Evolutionary conservation across 352 stramenopile species (phyloP).

Genomic region (Thalassiosira exigua): DNA sequence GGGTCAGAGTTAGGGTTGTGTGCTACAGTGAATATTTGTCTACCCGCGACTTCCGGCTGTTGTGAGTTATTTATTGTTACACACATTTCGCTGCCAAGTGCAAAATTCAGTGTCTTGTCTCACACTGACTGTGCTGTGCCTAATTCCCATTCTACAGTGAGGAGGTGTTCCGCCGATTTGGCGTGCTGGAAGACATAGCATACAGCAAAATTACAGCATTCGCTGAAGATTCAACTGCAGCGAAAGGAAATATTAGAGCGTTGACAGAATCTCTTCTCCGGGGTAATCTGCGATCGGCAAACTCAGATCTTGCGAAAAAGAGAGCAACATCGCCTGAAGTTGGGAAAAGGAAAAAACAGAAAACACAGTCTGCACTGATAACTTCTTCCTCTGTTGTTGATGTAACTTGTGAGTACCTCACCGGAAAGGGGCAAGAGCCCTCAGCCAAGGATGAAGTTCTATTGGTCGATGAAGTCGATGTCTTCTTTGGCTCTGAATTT

Average conservation of each 20-base stretch:
- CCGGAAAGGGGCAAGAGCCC: slow-evolving; percentile 17
- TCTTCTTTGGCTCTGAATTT: slow-evolving; percentile 81
- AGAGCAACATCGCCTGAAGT: too few relatives aligned
- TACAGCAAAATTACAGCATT: slow-evolving; percentile 79
- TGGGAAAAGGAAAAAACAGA: too few relatives aligned
- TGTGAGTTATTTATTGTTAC: too few relatives aligned
- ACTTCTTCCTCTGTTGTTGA: too few relatives aligned
- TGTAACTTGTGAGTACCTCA: too few relatives aligned
- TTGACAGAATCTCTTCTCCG: slow-evolving; percentile 60
- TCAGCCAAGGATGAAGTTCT: too few relatives aligned
- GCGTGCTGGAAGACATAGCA: slow-evolving; percentile 54
- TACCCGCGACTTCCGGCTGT: slow-evolving; percentile 62
- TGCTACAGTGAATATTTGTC: slow-evolving; percentile 82
- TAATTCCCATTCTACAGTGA: too few relatives aligned
- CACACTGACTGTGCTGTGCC: too few relatives aligned
- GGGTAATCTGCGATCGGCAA: slow-evolving; percentile 16
- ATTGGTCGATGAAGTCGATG: slow-evolving; percentile 82
- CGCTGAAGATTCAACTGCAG: slow-evolving; percentile 73
- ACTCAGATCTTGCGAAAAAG: too few relatives aligned
- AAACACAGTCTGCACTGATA: too few relatives aligned
- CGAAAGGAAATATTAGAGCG: slow-evolving; percentile 70
- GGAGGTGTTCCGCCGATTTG: slow-evolving; percentile 73
- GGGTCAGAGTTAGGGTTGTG: slow-evolving; percentile 69
- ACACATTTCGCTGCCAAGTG: too few relatives aligned
- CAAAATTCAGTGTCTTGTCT: too few relatives aligned